Conservation (phyloP, 108 stramenopile species). For the Nannochloropsis granulata region DNA sequence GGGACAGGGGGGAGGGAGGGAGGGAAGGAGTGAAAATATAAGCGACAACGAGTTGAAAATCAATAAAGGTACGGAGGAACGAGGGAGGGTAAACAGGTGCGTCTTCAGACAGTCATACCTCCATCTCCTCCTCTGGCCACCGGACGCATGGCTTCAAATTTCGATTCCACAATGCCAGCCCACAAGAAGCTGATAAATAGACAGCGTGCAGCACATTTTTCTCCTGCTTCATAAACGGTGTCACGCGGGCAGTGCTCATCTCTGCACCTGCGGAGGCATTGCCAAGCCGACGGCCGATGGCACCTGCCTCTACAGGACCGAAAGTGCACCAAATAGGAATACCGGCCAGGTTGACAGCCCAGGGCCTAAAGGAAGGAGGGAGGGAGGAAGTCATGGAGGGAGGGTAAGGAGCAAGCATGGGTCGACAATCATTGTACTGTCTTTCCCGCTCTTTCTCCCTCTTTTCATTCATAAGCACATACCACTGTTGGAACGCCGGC, state of each 20-base stretch:
- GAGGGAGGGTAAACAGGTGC: too few relatives aligned
- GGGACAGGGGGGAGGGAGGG: too few relatives aligned
- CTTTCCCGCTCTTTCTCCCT: not conserved
- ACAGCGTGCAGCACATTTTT: not conserved
- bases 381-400: not conserved
- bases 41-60: too few relatives aligned
- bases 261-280: not conserved
- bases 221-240: not conserved
- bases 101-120: not conserved
- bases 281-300: not conserved
- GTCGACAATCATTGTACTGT: not conserved
- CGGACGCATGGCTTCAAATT: not conserved
- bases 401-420: not conserved
- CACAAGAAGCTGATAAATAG: not conserved
- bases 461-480: not conserved
- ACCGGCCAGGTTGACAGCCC: not conserved
- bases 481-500: not conserved
- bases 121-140: not conserved
- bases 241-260: not conserved
- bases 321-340: not conserved
- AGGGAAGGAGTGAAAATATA: too few relatives aligned
- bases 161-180: not conserved
- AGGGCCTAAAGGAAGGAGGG: not conserved
- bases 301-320: not conserved
- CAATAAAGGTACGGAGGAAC: too few relatives aligned